Evolutionary conservation across 306 rosid genomes (phyloP), one percentile per base, ranked within the genome.

Genomic region (Gleditsia sinensis): DNA sequence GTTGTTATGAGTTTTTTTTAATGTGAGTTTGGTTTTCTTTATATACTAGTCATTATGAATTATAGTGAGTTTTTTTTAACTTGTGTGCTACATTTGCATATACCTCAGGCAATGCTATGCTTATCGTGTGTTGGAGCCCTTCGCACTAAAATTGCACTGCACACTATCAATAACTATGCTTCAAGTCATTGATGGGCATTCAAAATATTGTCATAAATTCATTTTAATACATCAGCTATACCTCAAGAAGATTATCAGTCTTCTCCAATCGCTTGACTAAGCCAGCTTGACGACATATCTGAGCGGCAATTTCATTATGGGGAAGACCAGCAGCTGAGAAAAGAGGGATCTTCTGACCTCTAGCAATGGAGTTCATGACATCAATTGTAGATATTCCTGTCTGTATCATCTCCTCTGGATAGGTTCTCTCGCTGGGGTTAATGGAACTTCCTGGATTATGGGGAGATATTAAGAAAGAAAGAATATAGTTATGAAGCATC

Each of bases 261-360:
- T 88, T 87, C 91, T 94, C 98, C 80, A 94, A 71, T 65, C 99
- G 91, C 89, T 92, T 94, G 67, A 94, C 99, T 84, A 94, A 84
- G 83, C 99, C 99, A 75, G 99, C 99, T 75, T 94, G 99, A 23
- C 99, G 99, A 83, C 99, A 94, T 71, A 94, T 94, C 84, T 94
- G 99, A 46, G 99, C 99, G 73, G 99, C 99, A 34, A 94, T 94
- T 88, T 94, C 99, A 78, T 92, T 94, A 78, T 94, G 99, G 39
- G 99, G 99, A 82, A 94, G 99, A 83, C 98, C 99, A 42, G 99
- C 97, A 90, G 99, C 99, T 23, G 99, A 94, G 81, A 94, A 94
- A 51, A 92, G 97, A 39, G 99, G 99, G 69, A 94, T 94, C 88
- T 94, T 94, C 75, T 94, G 99, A 81, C 99, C 99, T 88, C 99